Evolutionary conservation across 2,329 filamentous ascomycete genomes (phyloP), one percentile per base, ranked within the genome.

Genomic region (Aspergillus sp.): DNA sequence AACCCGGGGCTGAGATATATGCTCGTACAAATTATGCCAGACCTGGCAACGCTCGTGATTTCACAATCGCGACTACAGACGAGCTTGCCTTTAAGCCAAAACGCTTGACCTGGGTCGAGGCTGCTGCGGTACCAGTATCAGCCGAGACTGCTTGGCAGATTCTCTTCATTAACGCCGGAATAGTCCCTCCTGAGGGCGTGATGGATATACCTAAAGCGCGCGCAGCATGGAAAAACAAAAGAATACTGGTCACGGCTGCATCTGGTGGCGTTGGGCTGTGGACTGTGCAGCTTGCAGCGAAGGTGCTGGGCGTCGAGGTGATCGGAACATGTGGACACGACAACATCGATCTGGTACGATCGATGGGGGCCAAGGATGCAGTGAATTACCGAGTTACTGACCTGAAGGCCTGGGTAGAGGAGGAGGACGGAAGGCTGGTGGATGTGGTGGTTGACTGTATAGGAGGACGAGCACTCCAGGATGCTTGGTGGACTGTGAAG

Each of bases 401-500:
- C 10, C n/a, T 66, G 21, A 53, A 32, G 57, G 50, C 65, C 1
- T 82, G 77, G 78, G 69, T 70, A 11, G 54, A 64, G 36, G 19
- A 47, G 15, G 63, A 71, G 3, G 30, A 10, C 1, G 64, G 68
- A 32, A 66, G 66, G 5, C 71, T 73, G 57, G 77, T 80, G 23
- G 80, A 82, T 65, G 55, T 82, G 5, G 75, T 81, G 11, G 60
- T 82, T 57, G 80, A 82, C 66, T 78, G 73, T 52, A 71, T 79
- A 39, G 81, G 81, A 7, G 72, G 78, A 10, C 69, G 70, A 58
- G 72, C 75, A 3, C 66, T 81, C 8, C 67, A 68, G n/a, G 77
- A 80, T 66, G 74, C 76, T 0, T 82, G 79, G 80, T 78, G 72
- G 63, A 67, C 66, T 53, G 72, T 77, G 2, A 77, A 74, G 59